These are phyloP conservation scores for Dichotomocladium elegans DNA, from an alignment of 371 early-diverging fungal genomes.

Conservation along the genomic window DNA sequence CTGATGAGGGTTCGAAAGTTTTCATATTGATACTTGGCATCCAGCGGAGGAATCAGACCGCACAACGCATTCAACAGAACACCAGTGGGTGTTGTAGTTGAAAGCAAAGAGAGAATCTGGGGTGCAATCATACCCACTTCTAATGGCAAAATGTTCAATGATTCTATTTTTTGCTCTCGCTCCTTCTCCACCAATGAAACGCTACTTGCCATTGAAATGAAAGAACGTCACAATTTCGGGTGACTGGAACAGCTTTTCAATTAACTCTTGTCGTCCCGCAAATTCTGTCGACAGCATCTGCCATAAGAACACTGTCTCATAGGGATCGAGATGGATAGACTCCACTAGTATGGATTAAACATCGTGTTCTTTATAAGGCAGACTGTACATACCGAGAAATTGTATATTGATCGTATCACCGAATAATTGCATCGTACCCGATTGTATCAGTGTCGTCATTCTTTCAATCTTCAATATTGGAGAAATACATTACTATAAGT, in stretches of 20 bases:
- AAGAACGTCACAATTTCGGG: constrained; percentile 10
- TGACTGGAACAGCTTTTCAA: constrained; percentile 13
- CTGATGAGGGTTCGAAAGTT: constrained; percentile 1
- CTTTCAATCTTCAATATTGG: constrained; percentile 19
- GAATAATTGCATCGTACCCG: constrained; percentile 19
- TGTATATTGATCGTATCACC: constrained; percentile 13
- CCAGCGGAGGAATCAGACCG: constrained; percentile 5
- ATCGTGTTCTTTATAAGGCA: not conserved
- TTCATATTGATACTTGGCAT: not conserved
- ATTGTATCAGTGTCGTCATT: constrained; percentile 13
- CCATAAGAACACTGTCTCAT: constrained; percentile 24
- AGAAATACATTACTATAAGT: not conserved
- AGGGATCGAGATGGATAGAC: constrained; percentile 10
- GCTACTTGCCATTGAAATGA: constrained; percentile 22
- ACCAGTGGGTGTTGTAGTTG: constrained; percentile 17
- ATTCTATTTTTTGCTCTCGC: not conserved
- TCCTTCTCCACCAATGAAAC: constrained; percentile 14
- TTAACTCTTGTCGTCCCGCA: constrained; percentile 10
- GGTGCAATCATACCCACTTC: constrained; percentile 13
- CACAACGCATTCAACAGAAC: constrained; percentile 12
- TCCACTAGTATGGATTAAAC: not conserved
- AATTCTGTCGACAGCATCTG: constrained; percentile 30
- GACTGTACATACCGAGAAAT: constrained; percentile 1
- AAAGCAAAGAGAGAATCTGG: constrained; percentile 15
- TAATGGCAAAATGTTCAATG: not conserved